These are phyloP conservation scores for Fusarium papillatum DNA, from an alignment of 2,329 filamentous ascomycete genomes.

Conservation along the genomic window DNA sequence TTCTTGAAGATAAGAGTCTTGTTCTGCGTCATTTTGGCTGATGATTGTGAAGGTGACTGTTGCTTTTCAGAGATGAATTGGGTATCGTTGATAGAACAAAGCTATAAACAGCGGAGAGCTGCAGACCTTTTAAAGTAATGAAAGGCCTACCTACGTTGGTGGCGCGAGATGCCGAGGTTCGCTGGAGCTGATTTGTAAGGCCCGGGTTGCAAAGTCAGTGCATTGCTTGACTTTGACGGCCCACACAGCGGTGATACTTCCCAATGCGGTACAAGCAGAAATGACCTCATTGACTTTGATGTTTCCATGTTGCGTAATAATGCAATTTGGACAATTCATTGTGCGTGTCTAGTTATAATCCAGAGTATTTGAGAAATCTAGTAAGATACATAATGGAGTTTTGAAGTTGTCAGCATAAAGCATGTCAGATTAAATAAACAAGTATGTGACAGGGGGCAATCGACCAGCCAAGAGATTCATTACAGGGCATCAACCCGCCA, in stretches of 20 bases:
- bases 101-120: neutral
- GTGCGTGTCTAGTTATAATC: too few species aligned
- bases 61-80: neutral
- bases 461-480: neutral
- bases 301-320: neutral
- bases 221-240: constrained; percentile 9
- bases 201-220: constrained; percentile 23
- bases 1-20: constrained; percentile 83
- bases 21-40: constrained; percentile 64
- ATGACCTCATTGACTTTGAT: constrained; percentile 26
- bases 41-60: neutral
- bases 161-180: constrained; percentile 11
- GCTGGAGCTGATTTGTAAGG: constrained; percentile 14
- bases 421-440: neutral
- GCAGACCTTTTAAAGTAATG: neutral
- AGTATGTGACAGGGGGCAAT: neutral
- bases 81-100: neutral
- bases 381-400: neutral
- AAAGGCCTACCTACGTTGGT: neutral
- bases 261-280: constrained; percentile 21
- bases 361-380: neutral
- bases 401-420: neutral
- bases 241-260: constrained; percentile 35
- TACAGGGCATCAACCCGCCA: neutral
- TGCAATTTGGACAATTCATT: neutral